Evolutionary conservation across 129 eudicot species (phyloP), one percentile per base, ranked within the genome.

Genomic region (Oenanthe sinensis): DNA sequence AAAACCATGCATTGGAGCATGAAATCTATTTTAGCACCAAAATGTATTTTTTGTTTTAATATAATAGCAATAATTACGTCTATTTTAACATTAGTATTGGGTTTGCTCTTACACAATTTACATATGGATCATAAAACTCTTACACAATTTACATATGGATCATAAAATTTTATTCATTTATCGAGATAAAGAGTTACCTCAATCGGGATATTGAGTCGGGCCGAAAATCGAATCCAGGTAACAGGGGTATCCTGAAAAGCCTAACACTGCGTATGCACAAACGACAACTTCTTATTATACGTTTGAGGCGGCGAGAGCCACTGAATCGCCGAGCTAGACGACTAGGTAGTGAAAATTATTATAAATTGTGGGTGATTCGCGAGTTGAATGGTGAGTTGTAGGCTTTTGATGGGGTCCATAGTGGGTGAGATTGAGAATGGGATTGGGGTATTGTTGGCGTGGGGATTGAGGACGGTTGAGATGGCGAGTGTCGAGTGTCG

Each of bases 241-340:
- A 91, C 88, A 17, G 97, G 97, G 14, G 97, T 92, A 43, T 91
- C 99, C 70, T 95, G 99, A 77, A 97, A 95, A 39, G 97, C 68
- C 81, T 95, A 97, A 60, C 99, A 95, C 65, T 95, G 99, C 4
- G 97, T 90, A 69, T 90, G 90, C 42, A 93, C 96, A 77, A 90
- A 95, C 11, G 96, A 94, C 42, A 76, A 68, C 28, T 84, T 77
- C 36, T 91, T 91, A 75, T 90, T 91, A 40, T 87, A 88, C 8
- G 97, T 95, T 67, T 95, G 98, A 2, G 93, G 92, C 3, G 97
- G 97, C 8, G 88, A 77, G 0, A 95, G 89, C 98, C 98, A 95
- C 69, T 95, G 97, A 20, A 95, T 94, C 30, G 98, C 98, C 0
- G 96, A 90, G 46, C 94, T 86, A 0, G 81, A 68, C 2, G 92